Evolutionary conservation across 2,329 filamentous ascomycete genomes (phyloP).

Genomic region (Talaromyces sp.): DNA sequence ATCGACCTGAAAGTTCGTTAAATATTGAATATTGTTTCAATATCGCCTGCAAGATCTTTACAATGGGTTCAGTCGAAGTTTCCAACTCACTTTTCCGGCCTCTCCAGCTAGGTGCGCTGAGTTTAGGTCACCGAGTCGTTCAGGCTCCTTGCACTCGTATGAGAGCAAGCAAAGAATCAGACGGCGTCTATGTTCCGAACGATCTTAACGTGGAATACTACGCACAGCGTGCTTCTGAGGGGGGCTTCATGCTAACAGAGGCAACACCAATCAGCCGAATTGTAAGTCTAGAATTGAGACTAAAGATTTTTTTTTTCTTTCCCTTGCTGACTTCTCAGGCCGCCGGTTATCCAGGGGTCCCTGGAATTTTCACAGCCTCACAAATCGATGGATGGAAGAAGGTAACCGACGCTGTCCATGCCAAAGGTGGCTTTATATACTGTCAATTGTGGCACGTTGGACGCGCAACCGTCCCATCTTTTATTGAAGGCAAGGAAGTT

Average conservation of each 20-base stretch:
- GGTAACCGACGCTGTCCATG: conserved; percentile 58
- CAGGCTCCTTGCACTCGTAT: conserved; percentile 54
- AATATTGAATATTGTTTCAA: neutral
- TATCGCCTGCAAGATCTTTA: neutral
- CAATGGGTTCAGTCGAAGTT: neutral
- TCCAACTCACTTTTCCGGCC: conserved; percentile 21
- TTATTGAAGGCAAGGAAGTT: conserved; percentile 25
- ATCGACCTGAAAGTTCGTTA: neutral
- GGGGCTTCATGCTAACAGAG: conserved; percentile 56
- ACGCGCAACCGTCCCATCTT: conserved; percentile 43
- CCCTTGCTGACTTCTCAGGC: conserved; percentile 38
- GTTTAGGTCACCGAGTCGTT: conserved; percentile 43
- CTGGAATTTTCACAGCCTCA: conserved; percentile 48
- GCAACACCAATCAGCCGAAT: conserved; percentile 46
- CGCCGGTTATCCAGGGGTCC: conserved; percentile 48
- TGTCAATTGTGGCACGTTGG: conserved; percentile 59
- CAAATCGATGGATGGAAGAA: conserved; percentile 58
- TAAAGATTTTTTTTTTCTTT: conserved; percentile 22
- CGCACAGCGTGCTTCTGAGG: conserved; percentile 46
- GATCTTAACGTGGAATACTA: conserved; percentile 48
- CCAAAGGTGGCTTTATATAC: conserved; percentile 55
- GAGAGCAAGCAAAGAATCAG: conserved; percentile 30
- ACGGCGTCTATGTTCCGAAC: conserved; percentile 44
- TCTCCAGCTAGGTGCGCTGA: conserved; percentile 34
- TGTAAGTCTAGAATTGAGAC: conserved; percentile 22